Base-by-base conservation (phyloP, 257 asterid species). In the Forsythia viridissima region DNA sequence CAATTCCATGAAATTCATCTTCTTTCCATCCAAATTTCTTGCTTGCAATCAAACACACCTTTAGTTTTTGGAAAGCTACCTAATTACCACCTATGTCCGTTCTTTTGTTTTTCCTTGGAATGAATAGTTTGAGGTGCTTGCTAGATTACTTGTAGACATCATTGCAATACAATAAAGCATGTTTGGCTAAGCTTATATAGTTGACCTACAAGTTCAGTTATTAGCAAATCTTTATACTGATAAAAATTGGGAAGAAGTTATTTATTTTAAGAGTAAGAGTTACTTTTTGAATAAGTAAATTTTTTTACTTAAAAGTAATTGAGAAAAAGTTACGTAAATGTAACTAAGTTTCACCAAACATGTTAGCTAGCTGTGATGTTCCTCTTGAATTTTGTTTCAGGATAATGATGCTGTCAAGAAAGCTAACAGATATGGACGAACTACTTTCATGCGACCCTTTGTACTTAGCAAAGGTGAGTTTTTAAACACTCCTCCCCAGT, bases 341-440 rank as follows among this genome's bases (percentile, higher is more conserved):
- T 51, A 15, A 11, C 55, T 11, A 46, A 51, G 59, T 51, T 51
- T 51, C 70, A 9, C 70, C 38, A 63, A 24, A 24, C 13, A 57
- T 57, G 66, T 0, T 57, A n/a, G 52, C 16, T 48, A 38, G 52
- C 39, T 8, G 15, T 78, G 63, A 51, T 41, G 36, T 41, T n/a
- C 51, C 20, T 18, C 18, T 80, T 59, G 63, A 80, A 70, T 67
- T 78, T 67, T 80, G 65, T 83, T 84, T 75, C 96, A 96, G 99
- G 88, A 84, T 91, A 74, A 96, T 96, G 97, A 87, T 51, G 79
- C 88, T 96, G 71, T 96, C 98, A 0, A 91, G 87, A 84, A 96
- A 93, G 88, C 86, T 96, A 44, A 89, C 91, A 13, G 73, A 86
- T 46, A 90, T 93, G 94, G 97, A 93, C 72, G 99, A 96, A 80